phyloP scores from a whole-genome alignment of 345 rosid species.

The Citrus trifoliata region DNA sequence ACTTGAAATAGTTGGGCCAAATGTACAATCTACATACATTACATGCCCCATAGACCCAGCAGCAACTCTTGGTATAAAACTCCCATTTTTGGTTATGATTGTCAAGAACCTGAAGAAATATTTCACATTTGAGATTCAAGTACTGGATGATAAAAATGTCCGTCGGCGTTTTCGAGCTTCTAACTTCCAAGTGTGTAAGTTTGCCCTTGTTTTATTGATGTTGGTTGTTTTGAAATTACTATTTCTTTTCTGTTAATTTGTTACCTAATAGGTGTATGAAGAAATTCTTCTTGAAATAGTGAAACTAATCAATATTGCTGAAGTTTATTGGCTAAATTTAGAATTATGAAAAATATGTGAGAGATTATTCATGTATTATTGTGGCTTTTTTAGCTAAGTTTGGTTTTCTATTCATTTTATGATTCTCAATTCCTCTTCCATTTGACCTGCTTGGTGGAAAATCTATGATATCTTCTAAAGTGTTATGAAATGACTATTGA shows the following conservation, averaged over 20 bases:
- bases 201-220: constrained; percentile 30
- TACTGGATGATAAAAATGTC: constrained; percentile 95
- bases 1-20: constrained; percentile 83
- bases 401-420: background rate
- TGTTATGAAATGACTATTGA: background rate
- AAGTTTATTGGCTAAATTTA: background rate
- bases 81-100: constrained; percentile 87
- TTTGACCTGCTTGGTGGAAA: background rate
- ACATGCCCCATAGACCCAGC: constrained; percentile 91
- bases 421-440: background rate
- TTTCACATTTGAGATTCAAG: constrained; percentile 94
- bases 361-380: background rate
- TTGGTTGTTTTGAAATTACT: background rate
- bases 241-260: background rate
- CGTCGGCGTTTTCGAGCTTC: constrained; percentile 97
- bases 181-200: constrained; percentile 95
- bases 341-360: background rate
- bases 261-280: background rate
- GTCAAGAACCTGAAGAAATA: constrained; percentile 90
- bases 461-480: background rate
- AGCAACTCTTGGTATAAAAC: constrained; percentile 94
- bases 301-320: background rate
- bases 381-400: background rate
- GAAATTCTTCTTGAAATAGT: background rate
- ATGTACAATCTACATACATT: constrained; percentile 83